Conservation (phyloP, 2,329 filamentous ascomycete species). For the Zymoseptoria pseudotritici region DNA sequence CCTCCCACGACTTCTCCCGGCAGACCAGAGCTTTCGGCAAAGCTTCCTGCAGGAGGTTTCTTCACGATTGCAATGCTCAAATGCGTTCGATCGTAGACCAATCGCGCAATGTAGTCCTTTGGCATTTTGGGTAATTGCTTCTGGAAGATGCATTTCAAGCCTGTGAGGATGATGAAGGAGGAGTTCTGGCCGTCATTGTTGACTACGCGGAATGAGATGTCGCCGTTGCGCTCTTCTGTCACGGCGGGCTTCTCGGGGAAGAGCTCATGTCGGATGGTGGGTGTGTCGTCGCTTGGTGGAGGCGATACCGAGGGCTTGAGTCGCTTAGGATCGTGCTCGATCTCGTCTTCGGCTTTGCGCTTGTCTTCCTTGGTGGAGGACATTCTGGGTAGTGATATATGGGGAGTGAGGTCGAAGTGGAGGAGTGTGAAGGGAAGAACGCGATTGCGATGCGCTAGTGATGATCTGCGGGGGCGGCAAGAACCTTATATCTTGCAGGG, state of each 20-base stretch:
- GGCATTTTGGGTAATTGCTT: conserved; percentile 99
- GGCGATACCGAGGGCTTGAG: conserved; percentile 44
- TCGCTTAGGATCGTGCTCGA: conserved; percentile 54
- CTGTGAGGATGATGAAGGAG: conserved; percentile 88
- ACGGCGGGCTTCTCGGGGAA: conserved; percentile 94
- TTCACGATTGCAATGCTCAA: conserved; percentile 96
- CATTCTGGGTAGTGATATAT: conserved; percentile 8
- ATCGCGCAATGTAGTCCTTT: conserved; percentile 94
- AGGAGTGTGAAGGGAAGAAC: background rate
- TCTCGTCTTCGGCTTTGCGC: conserved; percentile 66
- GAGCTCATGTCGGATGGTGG: conserved; percentile 43
- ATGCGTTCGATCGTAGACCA: conserved; percentile 96
- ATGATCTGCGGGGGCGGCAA: background rate
- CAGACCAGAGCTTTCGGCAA: conserved; percentile 21
- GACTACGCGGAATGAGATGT: conserved; percentile 95
- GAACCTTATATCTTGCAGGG: background rate
- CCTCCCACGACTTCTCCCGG: conserved; percentile 52
- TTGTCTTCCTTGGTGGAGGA: conserved; percentile 38
- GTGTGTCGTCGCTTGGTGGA: conserved; percentile 23
- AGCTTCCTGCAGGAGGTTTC: conserved; percentile 57
- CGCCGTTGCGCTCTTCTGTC: conserved; percentile 83
- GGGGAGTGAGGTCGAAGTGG: background rate
- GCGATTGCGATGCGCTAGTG: background rate
- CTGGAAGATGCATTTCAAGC: conserved; percentile 95
- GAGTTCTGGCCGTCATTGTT: conserved; percentile 90